Evolutionary conservation across 2,329 filamentous ascomycete genomes (phyloP).

Genomic region (Thelonectria blattea): DNA sequence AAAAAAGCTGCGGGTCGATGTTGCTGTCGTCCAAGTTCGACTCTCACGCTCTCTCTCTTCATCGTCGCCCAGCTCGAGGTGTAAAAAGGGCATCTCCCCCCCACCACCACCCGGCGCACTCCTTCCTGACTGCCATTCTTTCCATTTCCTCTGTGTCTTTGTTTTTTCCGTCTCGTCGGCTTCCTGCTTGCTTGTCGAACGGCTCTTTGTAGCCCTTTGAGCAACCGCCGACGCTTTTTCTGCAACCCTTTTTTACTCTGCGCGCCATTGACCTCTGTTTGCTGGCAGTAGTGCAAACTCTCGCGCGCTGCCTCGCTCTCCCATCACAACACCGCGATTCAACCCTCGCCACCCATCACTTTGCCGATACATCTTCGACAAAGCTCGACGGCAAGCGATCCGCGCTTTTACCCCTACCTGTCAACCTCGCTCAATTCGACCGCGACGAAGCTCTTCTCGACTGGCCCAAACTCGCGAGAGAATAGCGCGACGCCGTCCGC

Average conservation of each 20-base stretch:
- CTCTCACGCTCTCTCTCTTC: constrained; percentile 23
- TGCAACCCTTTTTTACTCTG: background rate
- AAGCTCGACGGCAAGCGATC: constrained; percentile 2
- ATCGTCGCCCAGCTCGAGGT: constrained; percentile 36
- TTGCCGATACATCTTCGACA: constrained; percentile 8
- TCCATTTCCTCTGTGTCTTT: constrained; percentile 22
- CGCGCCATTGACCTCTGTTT: constrained; percentile 7
- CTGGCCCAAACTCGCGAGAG: constrained; percentile 23
- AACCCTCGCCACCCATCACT: background rate
- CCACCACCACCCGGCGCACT: constrained; percentile 23
- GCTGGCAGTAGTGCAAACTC: constrained; percentile 10
- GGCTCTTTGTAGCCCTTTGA: constrained; percentile 17
- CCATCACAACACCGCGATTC: constrained; percentile 8
- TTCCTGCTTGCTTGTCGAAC: constrained; percentile 4
- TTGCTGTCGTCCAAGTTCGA: constrained; percentile 19
- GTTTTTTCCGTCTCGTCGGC: constrained; percentile 11
- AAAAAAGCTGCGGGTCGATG: constrained; percentile 41
- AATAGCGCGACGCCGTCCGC: constrained; percentile 29
- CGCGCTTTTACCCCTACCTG: constrained; percentile 2
- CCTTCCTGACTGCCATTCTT: constrained; percentile 23
- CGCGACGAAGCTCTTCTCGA: constrained; percentile 23
- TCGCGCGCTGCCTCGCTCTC: constrained; percentile 4
- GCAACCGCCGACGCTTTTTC: constrained; percentile 13
- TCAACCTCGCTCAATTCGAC: constrained; percentile 27
- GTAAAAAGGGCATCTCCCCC: constrained; percentile 40